These are phyloP conservation scores for Coemansia sp. DNA, from an alignment of 371 early-diverging fungal species.

Conservation along the genomic window DNA sequence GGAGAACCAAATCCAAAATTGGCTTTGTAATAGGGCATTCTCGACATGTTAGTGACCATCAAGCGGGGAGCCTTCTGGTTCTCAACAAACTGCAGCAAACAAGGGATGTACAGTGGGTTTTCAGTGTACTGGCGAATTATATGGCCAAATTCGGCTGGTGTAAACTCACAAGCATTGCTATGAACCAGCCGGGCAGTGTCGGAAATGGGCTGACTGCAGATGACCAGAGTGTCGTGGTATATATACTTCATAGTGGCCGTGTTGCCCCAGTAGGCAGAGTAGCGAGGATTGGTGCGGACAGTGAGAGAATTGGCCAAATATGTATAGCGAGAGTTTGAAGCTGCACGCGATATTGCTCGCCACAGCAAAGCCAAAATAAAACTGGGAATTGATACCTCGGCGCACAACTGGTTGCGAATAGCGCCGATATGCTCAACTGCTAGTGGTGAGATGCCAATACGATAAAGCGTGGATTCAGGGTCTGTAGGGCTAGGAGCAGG, in stretches of 20 bases:
- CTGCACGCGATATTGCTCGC: neutral
- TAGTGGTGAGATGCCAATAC: neutral
- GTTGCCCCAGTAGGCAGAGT: slow-evolving; percentile 26
- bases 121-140: neutral
- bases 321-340: neutral
- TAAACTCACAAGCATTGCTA: neutral
- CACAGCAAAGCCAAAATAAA: slow-evolving; percentile 22
- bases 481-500: too few species aligned
- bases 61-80: neutral
- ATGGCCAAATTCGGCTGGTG: slow-evolving; percentile 10
- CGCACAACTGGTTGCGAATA: neutral
- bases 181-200: slow-evolving; percentile 9
- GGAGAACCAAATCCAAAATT: slow-evolving; percentile 27
- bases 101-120: neutral
- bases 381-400: slow-evolving; percentile 12
- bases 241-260: slow-evolving; percentile 15
- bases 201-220: neutral
- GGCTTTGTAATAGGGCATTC: slow-evolving; percentile 9
- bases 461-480: neutral
- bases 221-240: neutral
- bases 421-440: neutral
- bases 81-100: slow-evolving; percentile 6
- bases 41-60: slow-evolving; percentile 12
- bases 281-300: slow-evolving; percentile 4
- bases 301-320: slow-evolving; percentile 24